phyloP scores from a whole-genome alignment of 1,284 basidiomycete genomes.

The Tranzscheliella williamsii region DNA sequence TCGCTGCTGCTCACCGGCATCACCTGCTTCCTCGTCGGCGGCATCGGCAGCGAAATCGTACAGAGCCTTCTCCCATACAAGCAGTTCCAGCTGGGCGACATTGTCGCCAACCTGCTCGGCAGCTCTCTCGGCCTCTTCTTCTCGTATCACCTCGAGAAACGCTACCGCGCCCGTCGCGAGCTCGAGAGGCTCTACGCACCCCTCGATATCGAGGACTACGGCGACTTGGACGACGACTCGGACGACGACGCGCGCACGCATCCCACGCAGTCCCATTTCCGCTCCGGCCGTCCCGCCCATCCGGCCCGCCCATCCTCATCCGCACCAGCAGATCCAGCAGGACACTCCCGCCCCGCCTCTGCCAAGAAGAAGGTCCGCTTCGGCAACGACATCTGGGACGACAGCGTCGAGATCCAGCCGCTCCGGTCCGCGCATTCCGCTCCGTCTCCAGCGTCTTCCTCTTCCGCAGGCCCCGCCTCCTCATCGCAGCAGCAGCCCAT shows the following conservation, averaged over 20 bases:
- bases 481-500: neutral
- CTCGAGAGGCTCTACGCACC: constrained; percentile 49
- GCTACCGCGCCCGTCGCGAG: constrained; percentile 39
- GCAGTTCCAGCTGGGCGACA: constrained; percentile 75
- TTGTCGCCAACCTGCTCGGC: constrained; percentile 80
- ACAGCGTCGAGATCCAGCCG: constrained; percentile 15
- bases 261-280: too few species aligned
- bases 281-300: too few species aligned
- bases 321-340: constrained; percentile 4
- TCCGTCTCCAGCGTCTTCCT: neutral
- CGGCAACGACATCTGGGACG: constrained; percentile 16
- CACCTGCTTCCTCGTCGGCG: constrained; percentile 65
- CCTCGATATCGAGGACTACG: constrained; percentile 42
- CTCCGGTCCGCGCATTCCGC: neutral
- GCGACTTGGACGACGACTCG: constrained; percentile 23
- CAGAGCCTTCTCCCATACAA: constrained; percentile 82
- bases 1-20: constrained; percentile 71
- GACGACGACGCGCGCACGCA: constrained; percentile 6
- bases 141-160: constrained; percentile 40
- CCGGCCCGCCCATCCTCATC: neutral
- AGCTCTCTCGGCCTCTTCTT: constrained; percentile 72
- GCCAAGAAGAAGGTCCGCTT: constrained; percentile 24
- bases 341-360: too few species aligned
- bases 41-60: constrained; percentile 80
- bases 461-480: neutral